Evolutionary conservation across 768 basidiomycete species (phyloP).

Genomic region (Boletus rubroflammeus): DNA sequence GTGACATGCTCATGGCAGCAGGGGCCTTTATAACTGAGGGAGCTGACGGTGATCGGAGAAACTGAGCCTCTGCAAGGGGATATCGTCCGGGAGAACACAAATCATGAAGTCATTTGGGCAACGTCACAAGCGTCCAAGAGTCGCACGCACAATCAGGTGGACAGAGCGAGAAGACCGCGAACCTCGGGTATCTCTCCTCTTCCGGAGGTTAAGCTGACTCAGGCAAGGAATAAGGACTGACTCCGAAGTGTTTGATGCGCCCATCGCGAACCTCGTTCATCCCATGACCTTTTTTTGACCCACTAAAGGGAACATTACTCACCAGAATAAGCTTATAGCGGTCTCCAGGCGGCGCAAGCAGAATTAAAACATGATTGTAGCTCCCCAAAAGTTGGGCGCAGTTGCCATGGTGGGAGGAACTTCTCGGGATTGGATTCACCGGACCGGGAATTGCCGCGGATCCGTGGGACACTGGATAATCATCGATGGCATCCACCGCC

Average conservation of each 20-base stretch:
- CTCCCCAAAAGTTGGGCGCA: no score
- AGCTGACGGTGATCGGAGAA: neutral
- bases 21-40: constrained; percentile 14
- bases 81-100: neutral
- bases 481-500: no score
- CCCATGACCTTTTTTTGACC: neutral
- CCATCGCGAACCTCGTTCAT: neutral
- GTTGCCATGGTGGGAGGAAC: neutral
- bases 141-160: neutral
- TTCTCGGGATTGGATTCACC: neutral
- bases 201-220: neutral
- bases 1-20: neutral
- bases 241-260: neutral
- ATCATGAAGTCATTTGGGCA: neutral
- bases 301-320: neutral
- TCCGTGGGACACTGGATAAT: no score
- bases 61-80: neutral
- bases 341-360: neutral
- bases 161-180: neutral
- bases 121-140: neutral
- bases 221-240: neutral
- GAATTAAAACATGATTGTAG: neutral
- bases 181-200: neutral
- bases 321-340: neutral
- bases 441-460: neutral